A percentile compares a stretch with the other conserved stretches of the same genome.
These are phyloP conservation scores for Oryza punctata DNA, from an alignment of 176 grass and related monocot genomes.

Conservation along the genomic window DNA sequence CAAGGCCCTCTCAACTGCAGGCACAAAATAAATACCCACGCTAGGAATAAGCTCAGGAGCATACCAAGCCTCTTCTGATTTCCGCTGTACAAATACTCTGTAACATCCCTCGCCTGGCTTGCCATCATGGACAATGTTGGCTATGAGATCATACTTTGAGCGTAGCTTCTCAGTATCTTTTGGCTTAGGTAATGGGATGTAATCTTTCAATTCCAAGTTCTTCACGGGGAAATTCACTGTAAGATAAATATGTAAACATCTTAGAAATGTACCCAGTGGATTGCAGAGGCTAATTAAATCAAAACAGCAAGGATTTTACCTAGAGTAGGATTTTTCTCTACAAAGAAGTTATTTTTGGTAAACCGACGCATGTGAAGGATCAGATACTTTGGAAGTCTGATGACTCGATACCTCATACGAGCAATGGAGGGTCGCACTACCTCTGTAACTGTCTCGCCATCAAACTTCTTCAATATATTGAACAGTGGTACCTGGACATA, in stretches of 20 bases:
- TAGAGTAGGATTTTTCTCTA: conserved; percentile 94
- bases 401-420: conserved; percentile 92
- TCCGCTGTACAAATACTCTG: conserved; percentile 90
- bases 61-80: conserved; percentile 93
- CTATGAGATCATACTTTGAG: conserved; percentile 94
- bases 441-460: conserved; percentile 83
- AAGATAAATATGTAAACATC: conserved; percentile 14
- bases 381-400: conserved; percentile 78
- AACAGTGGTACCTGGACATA: conserved; percentile 76
- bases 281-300: conserved; percentile 7
- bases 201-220: conserved; percentile 98
- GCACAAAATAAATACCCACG: neutral
- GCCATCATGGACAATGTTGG: conserved; percentile 94
- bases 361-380: conserved; percentile 95
- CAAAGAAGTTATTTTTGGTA: conserved; percentile 95
- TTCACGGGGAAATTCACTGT: conserved; percentile 95
- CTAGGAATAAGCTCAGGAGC: conserved; percentile 13
- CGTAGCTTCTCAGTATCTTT: conserved; percentile 68
- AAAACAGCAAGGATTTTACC: conserved; percentile 38
- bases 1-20: neutral
- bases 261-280: conserved; percentile 13
- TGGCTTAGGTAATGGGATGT: conserved; percentile 81
- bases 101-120: conserved; percentile 94
- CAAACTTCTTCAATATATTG: conserved; percentile 99
- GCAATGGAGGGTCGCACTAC: conserved; percentile 90